Evolutionary conservation across 2,329 filamentous ascomycete species (phyloP), one percentile per base, ranked within the genome.

Genomic region (Fusarium buharicum): DNA sequence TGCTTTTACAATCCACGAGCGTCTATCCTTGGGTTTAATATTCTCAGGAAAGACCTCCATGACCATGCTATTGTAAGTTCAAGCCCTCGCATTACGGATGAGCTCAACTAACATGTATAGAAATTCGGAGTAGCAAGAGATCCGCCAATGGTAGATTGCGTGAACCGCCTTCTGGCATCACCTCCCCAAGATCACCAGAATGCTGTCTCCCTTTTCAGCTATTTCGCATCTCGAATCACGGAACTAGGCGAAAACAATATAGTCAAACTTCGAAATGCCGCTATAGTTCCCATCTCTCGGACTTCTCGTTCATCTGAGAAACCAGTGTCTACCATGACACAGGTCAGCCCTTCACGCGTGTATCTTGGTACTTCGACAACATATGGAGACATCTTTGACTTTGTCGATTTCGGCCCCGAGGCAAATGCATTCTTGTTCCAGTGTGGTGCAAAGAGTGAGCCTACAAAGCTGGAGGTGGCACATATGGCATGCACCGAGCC

Each of bases 371-470:
- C 65, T 24, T 87, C 84, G 6, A 74, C 78, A 3, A 82, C 81
- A 8, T 99, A 96, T 70, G 90, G 87, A 11, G 91, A 96, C 28
- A 96, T 99, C 28, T 97, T 99, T 66, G 93, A 98, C 73, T 99
- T 97, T 75, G 93, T 98, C 13, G 91, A 98, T 73, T 99, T 97
- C 77, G 93, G 94, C 0, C 79, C 83, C 30, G 88, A 94, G 72
- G 94, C 92, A 3, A 98, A 98, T 70, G 82, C 90, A 0, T 99
- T 99, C 70, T 79, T 99, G 16, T 86, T 93, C 68, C 91, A 91
- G 61, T 92, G 93, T 64, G 95, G 95, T 10, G 94, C 93, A 3
- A 97, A 96, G 76, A 88, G 86, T 62, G 94, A 99, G 75, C 95
- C 95, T 4, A 96, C 90, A 3, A 95, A 91, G 68, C 75, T 86